These are phyloP conservation scores for Ophiostoma populinum DNA, from an alignment of 2,329 filamentous ascomycete genomes.

Conservation along the genomic window DNA sequence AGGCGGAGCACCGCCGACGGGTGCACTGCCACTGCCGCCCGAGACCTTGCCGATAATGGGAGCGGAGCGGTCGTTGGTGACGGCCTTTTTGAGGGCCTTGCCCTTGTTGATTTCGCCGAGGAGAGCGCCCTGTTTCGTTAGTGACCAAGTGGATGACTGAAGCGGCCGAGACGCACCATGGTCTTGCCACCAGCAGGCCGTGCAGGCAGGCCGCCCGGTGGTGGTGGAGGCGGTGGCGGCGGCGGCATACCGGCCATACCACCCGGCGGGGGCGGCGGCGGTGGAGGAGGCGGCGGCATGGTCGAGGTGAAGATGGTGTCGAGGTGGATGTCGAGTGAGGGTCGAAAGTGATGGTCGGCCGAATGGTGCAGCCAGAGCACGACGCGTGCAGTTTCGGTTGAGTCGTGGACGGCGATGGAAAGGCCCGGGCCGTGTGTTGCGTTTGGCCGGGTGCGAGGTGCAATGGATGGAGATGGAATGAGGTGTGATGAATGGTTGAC, in stretches of 20 bases:
- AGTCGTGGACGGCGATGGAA: no score
- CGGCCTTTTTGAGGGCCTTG: conserved; percentile 60
- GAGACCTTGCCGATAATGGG: conserved; percentile 43
- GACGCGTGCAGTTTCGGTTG: no score
- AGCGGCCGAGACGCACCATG: conserved; percentile 4
- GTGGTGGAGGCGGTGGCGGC: conserved; percentile 46
- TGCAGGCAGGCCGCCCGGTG: conserved; percentile 42
- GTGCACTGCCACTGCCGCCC: conserved; percentile 2
- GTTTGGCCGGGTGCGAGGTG: no score
- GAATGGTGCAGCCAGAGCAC: no score
- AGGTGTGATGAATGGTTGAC: no score
- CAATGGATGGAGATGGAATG: no score
- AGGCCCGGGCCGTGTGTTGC: no score
- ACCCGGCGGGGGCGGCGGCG: conserved; percentile 10
- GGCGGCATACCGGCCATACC: conserved; percentile 19
- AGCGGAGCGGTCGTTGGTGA: conserved; percentile 84
- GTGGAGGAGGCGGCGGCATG: conserved; percentile 12
- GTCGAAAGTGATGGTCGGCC: no score
- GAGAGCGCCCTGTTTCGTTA: conserved; percentile 54
- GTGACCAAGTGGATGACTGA: conserved; percentile 1
- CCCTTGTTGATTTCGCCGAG: conserved; percentile 81
- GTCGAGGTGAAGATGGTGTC: background rate
- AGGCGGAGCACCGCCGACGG: conserved; percentile 57
- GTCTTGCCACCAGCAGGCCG: conserved; percentile 34
- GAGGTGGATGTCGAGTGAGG: background rate